These are phyloP conservation scores for Fusarium stilboides DNA, from an alignment of 2,329 filamentous ascomycete species.

Conservation along the genomic window DNA sequence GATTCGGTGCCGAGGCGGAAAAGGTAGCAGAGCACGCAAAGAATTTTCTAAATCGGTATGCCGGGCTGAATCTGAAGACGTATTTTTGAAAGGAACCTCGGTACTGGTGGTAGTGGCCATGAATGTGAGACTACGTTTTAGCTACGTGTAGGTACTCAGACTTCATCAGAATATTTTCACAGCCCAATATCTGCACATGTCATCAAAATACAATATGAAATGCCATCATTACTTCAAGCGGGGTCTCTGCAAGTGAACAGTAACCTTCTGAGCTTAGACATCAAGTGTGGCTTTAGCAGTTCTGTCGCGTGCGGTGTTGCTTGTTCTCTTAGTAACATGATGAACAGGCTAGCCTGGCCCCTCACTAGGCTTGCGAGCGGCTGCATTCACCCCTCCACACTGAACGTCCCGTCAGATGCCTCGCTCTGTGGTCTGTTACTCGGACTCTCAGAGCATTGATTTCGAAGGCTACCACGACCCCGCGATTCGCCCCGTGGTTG, in stretches of 20 bases:
- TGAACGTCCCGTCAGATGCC: too few relatives aligned
- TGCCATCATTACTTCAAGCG: neutral
- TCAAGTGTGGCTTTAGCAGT: conserved; percentile 18
- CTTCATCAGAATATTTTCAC: neutral
- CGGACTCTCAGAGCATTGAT: too few relatives aligned
- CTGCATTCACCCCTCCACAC: neutral
- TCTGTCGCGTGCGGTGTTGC: conserved; percentile 19
- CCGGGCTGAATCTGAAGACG: conserved; percentile 23
- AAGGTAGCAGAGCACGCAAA: conserved; percentile 32
- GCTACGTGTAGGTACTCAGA: neutral
- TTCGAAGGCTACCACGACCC: neutral
- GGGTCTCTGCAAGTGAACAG: neutral
- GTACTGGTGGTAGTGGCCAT: neutral
- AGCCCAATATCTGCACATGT: conserved; percentile 30
- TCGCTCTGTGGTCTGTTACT: too few relatives aligned
- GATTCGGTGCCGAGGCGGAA: conserved; percentile 37
- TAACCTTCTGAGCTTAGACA: conserved; percentile 1
- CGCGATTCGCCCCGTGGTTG: too few relatives aligned
- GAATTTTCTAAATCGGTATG: conserved; percentile 24
- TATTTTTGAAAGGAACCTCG: neutral
- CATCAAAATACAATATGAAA: neutral
- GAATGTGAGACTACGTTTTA: too few relatives aligned
- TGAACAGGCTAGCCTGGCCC: too few relatives aligned
- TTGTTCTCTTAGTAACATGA: neutral
- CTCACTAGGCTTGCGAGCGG: conserved; percentile 5